Evolutionary conservation across 2,329 filamentous ascomycete genomes (phyloP), one percentile per base, ranked within the genome.

Genomic region (Chrysoporthe deuterocubensis): DNA sequence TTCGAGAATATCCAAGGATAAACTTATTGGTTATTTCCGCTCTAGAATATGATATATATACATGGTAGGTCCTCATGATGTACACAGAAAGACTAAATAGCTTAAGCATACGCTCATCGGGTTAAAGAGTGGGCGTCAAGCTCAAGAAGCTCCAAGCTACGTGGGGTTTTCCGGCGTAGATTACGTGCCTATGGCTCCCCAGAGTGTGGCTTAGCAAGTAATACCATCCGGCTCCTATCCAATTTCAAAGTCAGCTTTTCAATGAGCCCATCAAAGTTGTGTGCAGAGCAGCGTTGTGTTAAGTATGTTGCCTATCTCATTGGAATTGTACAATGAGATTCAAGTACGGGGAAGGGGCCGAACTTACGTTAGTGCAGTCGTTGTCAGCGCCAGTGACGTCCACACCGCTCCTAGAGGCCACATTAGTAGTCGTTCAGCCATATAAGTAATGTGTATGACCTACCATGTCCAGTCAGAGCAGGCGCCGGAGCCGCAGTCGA

Each of bases 401-500:
- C 40, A 67, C 66, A 44, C 21, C 52, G 16, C 18, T 42, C 59
- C 48, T 52, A 14, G 1, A 52, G 21, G 21, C 11, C 48, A 52
- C 14, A 13, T 52, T 26, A 52, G 48, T 52, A 11, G 26, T 52
- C 9, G 1, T 32, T 32, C 21, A 4, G 18, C 8, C 46, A 50
- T 26, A 21, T 18, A 13, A 13, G 11, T 21, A 26, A 26, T 13
- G n/a, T 26, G 2, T 21, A 44, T 16, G 14, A 21, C 48, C 14
- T 32, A 52, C 68, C 69, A 70, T 37, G 61, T 67, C 69, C 69
- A 70, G 69, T 46, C 14, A 7, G 67, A 65, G 68, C 68, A 70
- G 16, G 63, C 18, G 52, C 61, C 56, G 21, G 34, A n/a, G 32
- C 63, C 69, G 62, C 69, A 70, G 42, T 64, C 64, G n/a, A 70